Percentiles rank a stretch among this genome's conserved stretches.
phyloP scores from a whole-genome alignment of 352 stramenopile genomes.

The Phytophthora pseudosyringae region DNA sequence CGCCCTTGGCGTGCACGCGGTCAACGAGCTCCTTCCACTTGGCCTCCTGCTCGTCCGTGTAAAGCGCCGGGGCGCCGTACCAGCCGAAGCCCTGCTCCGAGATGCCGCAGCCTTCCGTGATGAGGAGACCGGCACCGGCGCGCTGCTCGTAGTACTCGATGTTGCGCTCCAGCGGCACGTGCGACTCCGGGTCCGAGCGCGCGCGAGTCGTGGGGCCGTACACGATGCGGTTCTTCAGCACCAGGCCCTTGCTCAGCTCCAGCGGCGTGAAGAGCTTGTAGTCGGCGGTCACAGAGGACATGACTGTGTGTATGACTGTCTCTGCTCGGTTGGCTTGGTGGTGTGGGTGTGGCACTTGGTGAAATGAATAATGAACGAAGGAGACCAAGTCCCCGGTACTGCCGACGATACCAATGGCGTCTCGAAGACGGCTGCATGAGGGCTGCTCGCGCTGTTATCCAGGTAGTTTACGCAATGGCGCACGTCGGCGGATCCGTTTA shows the following conservation, averaged over 20 bases:
- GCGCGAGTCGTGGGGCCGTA: conserved; percentile 22
- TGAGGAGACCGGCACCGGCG: conserved; percentile 13
- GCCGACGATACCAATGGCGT: not conserved
- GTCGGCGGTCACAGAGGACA: conserved; percentile 12
- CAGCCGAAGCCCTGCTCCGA: conserved; percentile 23
- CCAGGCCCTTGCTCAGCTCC: conserved; percentile 14
- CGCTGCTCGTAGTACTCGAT: conserved; percentile 25
- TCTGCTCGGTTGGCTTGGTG: not conserved
- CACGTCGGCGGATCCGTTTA: not conserved
- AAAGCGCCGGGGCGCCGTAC: conserved; percentile 7
- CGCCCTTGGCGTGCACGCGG: conserved; percentile 14
- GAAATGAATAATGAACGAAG: conserved; percentile 11
- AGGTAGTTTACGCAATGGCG: conserved; percentile 15
- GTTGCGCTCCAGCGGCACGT: conserved; percentile 14
- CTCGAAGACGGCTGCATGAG: not conserved
- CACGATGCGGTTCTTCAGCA: conserved; percentile 26
- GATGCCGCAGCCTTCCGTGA: conserved; percentile 24
- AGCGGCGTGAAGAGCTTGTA: conserved; percentile 26
- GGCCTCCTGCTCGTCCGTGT: conserved; percentile 23
- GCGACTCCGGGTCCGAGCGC: conserved; percentile 13
- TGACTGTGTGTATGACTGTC: not conserved
- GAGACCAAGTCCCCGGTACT: not conserved
- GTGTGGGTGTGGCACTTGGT: conserved; percentile 7
- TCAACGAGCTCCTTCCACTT: conserved; percentile 14
- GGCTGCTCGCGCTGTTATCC: not conserved